Percentiles rank a stretch among this genome's conserved stretches.
Conservation (phyloP, 2,329 filamentous ascomycete genomes). For the Triangularia verruculosa region DNA sequence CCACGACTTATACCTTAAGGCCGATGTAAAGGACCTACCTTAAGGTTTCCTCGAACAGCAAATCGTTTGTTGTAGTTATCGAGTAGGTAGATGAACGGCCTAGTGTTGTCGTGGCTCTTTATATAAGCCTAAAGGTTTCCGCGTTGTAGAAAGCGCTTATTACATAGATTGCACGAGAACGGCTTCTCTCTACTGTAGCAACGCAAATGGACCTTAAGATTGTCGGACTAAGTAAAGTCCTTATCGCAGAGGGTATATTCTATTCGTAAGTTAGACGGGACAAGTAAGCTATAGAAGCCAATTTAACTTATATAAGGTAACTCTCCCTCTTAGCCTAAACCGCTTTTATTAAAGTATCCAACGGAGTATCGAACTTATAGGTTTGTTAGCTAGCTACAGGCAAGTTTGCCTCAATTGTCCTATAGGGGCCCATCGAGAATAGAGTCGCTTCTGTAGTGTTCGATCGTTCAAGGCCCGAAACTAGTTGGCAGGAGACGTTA, state of each 20-base stretch:
- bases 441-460: no score
- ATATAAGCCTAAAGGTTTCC: conserved; percentile 83
- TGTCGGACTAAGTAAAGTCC: conserved; percentile 84
- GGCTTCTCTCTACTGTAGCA: conserved; percentile 86
- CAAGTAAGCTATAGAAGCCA: neutral
- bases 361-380: conserved; percentile 68
- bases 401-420: conserved; percentile 45
- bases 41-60: conserved; percentile 87
- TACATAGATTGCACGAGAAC: conserved; percentile 74
- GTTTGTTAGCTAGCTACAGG: conserved; percentile 49
- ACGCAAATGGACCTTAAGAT: conserved; percentile 84
- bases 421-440: conserved; percentile 27
- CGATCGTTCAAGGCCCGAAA: no score
- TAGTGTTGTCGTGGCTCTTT: conserved; percentile 73
- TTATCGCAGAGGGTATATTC: conserved; percentile 74
- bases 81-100: conserved; percentile 77
- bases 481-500: no score
- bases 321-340: conserved; percentile 77
- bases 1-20: no score
- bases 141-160: conserved; percentile 78
- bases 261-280: conserved; percentile 30
- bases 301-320: conserved; percentile 74
- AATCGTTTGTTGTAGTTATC: conserved; percentile 86
- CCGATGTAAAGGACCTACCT: conserved; percentile 50
- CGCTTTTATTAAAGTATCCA: conserved; percentile 84